Evolutionary conservation across 2,329 filamentous ascomycete genomes (phyloP).

Genomic region (Rhynchosporium graminicola): DNA sequence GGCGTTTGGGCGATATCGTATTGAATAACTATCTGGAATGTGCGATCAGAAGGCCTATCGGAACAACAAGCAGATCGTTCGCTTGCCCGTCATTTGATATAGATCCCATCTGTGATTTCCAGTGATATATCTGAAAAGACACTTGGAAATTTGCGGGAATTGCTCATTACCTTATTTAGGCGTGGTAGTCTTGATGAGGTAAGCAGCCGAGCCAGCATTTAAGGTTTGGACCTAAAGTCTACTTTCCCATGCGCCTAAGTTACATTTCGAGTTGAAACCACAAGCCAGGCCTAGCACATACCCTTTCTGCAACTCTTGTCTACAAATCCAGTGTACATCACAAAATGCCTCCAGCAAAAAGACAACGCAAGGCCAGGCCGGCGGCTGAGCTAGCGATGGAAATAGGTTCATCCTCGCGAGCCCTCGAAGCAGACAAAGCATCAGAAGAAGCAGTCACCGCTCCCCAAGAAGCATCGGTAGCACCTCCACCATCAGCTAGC

Average conservation of each 20-base stretch:
- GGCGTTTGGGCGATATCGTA: constrained; percentile 20
- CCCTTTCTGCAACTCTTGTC: constrained; percentile 2
- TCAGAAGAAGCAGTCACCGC: constrained; percentile 16
- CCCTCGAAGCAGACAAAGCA: constrained; percentile 16
- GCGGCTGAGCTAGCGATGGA: constrained; percentile 30
- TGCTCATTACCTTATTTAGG: neutral
- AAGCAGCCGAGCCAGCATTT: neutral
- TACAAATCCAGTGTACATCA: constrained; percentile 10
- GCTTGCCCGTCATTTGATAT: constrained; percentile 18
- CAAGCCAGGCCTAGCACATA: constrained; percentile 21
- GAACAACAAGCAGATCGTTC: constrained; percentile 21
- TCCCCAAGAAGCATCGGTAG: constrained; percentile 2
- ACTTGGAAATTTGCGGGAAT: no score
- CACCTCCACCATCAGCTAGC: constrained; percentile 24
- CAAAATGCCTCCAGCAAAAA: constrained; percentile 49
- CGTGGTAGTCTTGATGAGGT: neutral
- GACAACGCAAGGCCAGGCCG: constrained; percentile 47
- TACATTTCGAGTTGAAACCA: neutral
- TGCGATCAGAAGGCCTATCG: constrained; percentile 17
- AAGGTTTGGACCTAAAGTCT: constrained; percentile 1
- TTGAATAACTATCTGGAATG: neutral
- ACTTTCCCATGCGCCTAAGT: constrained; percentile 5
- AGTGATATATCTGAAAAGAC: no score
- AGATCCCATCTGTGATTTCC: constrained; percentile 1
- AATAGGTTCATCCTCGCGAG: constrained; percentile 11